Conservation (phyloP, 768 basidiomycete species). For the Lactifluus rugatus region DNA sequence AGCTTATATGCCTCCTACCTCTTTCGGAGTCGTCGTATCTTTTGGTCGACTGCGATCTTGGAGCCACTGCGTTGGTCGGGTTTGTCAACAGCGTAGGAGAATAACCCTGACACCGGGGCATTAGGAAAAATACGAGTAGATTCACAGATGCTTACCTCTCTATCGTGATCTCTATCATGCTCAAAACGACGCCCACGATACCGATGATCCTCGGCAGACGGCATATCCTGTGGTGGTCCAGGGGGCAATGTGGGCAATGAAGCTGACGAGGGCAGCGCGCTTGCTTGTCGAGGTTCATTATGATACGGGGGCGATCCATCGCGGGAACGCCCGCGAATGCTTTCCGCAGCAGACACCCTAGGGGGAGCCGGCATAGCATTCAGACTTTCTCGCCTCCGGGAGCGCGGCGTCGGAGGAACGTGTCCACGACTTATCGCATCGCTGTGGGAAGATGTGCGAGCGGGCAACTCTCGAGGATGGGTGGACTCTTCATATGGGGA, state of each 20-base stretch:
- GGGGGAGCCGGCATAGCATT: not conserved
- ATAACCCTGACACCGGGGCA: not conserved
- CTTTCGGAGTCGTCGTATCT: constrained; percentile 6
- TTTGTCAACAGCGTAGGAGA: not conserved
- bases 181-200: constrained; percentile 4
- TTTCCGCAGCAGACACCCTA: not conserved
- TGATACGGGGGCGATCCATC: constrained; percentile 3
- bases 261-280: not conserved
- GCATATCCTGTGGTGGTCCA: not conserved
- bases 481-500: not conserved
- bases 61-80: not conserved
- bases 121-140: not conserved
- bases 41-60: not conserved
- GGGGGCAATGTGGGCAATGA: not conserved
- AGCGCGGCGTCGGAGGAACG: not conserved
- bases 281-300: constrained; percentile 1
- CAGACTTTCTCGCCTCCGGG: not conserved
- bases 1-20: not conserved
- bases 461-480: not conserved
- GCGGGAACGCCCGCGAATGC: not conserved
- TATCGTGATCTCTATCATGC: not conserved
- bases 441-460: not conserved
- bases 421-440: not conserved
- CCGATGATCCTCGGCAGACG: not conserved
- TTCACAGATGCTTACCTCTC: not conserved